These are phyloP conservation scores for Balansia obtecta DNA, from an alignment of 2,329 filamentous ascomycete genomes.

Conservation along the genomic window DNA sequence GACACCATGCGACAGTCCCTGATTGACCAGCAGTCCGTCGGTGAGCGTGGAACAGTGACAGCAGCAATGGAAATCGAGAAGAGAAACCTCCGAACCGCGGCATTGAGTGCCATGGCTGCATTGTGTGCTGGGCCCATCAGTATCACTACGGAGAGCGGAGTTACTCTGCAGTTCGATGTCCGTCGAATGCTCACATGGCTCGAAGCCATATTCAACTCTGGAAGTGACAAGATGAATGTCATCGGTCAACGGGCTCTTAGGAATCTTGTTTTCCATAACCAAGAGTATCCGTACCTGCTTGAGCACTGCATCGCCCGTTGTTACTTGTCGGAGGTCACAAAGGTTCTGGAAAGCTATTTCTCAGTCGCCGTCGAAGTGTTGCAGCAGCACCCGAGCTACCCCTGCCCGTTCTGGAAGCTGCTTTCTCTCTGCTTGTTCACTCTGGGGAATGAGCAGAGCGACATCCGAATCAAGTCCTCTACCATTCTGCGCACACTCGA, in stretches of 20 bases:
- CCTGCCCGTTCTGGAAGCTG: constrained; percentile 80
- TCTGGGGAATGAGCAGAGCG: constrained; percentile 80
- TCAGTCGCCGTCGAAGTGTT: constrained; percentile 82
- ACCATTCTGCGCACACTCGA: constrained; percentile 71
- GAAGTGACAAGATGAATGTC: constrained; percentile 81
- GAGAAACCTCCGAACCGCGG: constrained; percentile 77
- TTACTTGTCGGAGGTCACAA: constrained; percentile 68
- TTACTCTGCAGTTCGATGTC: constrained; percentile 83
- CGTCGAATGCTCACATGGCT: constrained; percentile 91
- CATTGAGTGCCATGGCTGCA: constrained; percentile 88
- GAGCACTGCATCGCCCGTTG: constrained; percentile 87
- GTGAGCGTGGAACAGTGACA: constrained; percentile 65
- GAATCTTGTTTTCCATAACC: constrained; percentile 83
- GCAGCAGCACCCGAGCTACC: constrained; percentile 69
- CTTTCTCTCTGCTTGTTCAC: constrained; percentile 83
- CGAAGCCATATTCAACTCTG: constrained; percentile 83
- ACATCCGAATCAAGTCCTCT: constrained; percentile 79
- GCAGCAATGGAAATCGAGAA: constrained; percentile 97
- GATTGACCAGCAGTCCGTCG: constrained; percentile 64
- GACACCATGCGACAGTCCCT: constrained; percentile 78
- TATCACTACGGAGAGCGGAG: constrained; percentile 77
- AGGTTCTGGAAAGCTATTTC: constrained; percentile 90
- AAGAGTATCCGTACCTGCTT: constrained; percentile 71
- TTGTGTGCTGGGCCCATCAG: constrained; percentile 79
- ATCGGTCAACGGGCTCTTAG: constrained; percentile 81